A percentile compares a stretch with the other conserved stretches of the same genome.
phyloP scores from a whole-genome alignment of 225 moss, liverwort and hornwort species.

The Sphagnum contortum region DNA sequence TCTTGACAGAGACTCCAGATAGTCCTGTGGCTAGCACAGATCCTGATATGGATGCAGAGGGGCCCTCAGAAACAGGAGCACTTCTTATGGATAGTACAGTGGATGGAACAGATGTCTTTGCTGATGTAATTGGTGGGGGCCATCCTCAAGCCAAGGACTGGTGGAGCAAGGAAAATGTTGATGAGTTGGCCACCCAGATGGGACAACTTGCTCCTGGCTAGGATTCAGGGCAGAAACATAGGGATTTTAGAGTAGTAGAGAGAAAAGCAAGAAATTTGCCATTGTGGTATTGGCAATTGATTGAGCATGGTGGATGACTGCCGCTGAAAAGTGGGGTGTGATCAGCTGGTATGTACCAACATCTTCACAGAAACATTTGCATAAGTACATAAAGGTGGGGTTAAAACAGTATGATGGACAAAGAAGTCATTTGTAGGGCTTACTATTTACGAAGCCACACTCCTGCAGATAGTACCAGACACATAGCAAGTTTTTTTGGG shows the following conservation, averaged over 20 bases:
- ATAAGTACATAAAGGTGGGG: too few relatives aligned
- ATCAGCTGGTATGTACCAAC: too few relatives aligned
- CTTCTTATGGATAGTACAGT: conserved; percentile 23
- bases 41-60: conserved; percentile 33
- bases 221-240: background rate
- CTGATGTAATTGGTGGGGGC: conserved; percentile 21
- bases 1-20: conserved; percentile 30
- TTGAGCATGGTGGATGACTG: too few relatives aligned
- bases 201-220: conserved; percentile 69
- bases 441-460: conserved; percentile 2
- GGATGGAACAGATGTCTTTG: conserved; percentile 20
- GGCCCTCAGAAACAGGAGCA: conserved; percentile 18
- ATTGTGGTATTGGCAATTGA: too few relatives aligned
- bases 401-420: conserved; percentile 4
- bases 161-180: conserved; percentile 46
- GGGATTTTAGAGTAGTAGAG: too few relatives aligned
- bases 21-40: conserved; percentile 44
- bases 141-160: conserved; percentile 22
- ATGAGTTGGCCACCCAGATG: conserved; percentile 53
- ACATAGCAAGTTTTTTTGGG: conserved; percentile 5
- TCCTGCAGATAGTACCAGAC: background rate
- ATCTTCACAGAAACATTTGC: too few relatives aligned
- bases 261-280: too few relatives aligned
- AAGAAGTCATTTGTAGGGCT: background rate
- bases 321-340: too few relatives aligned